These are phyloP conservation scores for Colletotrichum trifolii DNA, from an alignment of 2,329 filamentous ascomycete species.

Conservation along the genomic window DNA sequence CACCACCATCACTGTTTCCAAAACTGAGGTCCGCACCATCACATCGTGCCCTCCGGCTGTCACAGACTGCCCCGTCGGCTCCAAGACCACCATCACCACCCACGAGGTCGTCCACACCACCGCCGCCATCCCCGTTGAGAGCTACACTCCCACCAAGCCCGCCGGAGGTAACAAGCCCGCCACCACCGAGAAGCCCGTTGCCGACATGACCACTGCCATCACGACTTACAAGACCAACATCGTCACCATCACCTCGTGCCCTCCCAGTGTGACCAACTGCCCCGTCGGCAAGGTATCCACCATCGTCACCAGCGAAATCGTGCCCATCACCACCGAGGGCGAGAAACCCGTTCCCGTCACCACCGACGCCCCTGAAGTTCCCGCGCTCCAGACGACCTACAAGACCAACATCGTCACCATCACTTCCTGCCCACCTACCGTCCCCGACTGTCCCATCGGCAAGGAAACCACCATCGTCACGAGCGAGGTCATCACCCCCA, in stretches of 20 bases:
- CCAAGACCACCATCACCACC: conserved; percentile 29
- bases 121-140: conserved; percentile 28
- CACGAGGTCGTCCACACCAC: conserved; percentile 27
- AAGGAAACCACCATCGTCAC: conserved; percentile 48
- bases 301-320: conserved; percentile 33
- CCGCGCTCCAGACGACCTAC: neutral
- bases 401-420: conserved; percentile 52
- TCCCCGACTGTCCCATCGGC: conserved; percentile 50
- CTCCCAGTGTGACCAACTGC: conserved; percentile 46
- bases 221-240: conserved; percentile 55
- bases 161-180: conserved; percentile 16
- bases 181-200: conserved; percentile 39
- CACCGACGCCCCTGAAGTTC: too few species aligned
- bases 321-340: conserved; percentile 35
- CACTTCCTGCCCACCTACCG: conserved; percentile 63
- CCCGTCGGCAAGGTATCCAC: conserved; percentile 16
- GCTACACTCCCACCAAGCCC: conserved; percentile 24
- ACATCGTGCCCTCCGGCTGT: conserved; percentile 43
- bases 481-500: conserved; percentile 50
- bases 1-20: conserved; percentile 35
- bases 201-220: conserved; percentile 20
- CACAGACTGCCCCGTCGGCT: conserved; percentile 40
- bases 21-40: conserved; percentile 43
- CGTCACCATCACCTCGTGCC: conserved; percentile 67
- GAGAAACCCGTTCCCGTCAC: neutral